Evolutionary conservation across 2,329 filamentous ascomycete genomes (phyloP).

Genomic region (Xenoacremonium recifei): DNA sequence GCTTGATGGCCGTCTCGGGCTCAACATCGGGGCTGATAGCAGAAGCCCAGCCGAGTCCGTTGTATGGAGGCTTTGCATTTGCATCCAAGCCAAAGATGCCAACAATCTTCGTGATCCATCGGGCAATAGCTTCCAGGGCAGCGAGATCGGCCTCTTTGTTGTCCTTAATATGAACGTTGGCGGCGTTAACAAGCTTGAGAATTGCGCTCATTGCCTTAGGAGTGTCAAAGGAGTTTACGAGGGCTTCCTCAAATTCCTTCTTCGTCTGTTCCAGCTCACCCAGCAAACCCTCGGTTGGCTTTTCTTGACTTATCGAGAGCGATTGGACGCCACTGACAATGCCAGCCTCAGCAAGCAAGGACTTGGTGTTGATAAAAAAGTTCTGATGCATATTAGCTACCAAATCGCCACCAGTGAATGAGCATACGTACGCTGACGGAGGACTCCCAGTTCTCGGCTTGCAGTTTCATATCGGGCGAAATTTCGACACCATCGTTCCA

Average conservation of each 20-base stretch:
- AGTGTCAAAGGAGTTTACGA: conserved; percentile 88
- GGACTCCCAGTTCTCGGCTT: conserved; percentile 76
- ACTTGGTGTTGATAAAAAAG: conserved; percentile 58
- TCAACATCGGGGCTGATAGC: conserved; percentile 39
- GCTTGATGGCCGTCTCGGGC: conserved; percentile 44
- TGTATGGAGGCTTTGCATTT: conserved; percentile 52
- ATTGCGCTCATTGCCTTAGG: conserved; percentile 76
- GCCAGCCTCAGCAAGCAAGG: conserved; percentile 47
- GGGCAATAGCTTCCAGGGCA: conserved; percentile 58
- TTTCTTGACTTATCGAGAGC: conserved; percentile 36
- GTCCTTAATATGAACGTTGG: conserved; percentile 61
- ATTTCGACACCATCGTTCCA: conserved; percentile 95
- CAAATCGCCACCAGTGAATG: too few relatives aligned
- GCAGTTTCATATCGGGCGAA: conserved; percentile 74
- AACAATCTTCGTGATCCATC: conserved; percentile 81
- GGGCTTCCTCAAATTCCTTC: conserved; percentile 54
- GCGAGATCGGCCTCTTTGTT: conserved; percentile 46
- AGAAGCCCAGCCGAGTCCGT: conserved; percentile 56
- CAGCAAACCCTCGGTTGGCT: conserved; percentile 30
- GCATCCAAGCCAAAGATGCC: conserved; percentile 80
- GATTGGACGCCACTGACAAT: conserved; percentile 34
- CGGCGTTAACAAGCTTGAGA: conserved; percentile 72
- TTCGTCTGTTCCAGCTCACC: conserved; percentile 53
- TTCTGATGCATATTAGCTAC: conserved; percentile 40
- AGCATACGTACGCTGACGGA: conserved; percentile 59